These are phyloP conservation scores for Gautieria morchelliformis DNA, from an alignment of 768 basidiomycete genomes.

Conservation along the genomic window DNA sequence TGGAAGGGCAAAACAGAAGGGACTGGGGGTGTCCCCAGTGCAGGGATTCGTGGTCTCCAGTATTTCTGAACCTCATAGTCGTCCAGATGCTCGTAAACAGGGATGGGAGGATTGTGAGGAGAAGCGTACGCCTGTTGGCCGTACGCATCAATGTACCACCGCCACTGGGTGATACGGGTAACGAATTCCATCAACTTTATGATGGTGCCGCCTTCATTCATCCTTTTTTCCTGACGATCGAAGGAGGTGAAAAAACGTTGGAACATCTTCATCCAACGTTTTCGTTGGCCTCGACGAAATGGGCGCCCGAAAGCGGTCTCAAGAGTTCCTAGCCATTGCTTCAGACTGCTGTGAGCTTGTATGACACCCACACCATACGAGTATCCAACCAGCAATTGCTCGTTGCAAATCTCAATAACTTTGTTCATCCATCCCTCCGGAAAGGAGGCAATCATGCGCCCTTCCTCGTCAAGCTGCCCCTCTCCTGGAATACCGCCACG, in stretches of 20 bases:
- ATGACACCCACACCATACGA: conserved; percentile 24
- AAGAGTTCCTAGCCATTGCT: conserved; percentile 30
- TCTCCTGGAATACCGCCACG: conserved; percentile 23
- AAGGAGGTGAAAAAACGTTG: conserved; percentile 19
- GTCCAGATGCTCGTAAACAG: not conserved
- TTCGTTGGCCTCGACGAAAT: conserved; percentile 18
- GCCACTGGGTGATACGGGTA: conserved; percentile 31
- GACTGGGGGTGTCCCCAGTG: conserved; percentile 22
- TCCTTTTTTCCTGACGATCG: conserved; percentile 12
- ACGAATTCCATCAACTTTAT: conserved; percentile 37
- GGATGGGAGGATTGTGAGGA: not conserved
- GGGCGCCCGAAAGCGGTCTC: conserved; percentile 18
- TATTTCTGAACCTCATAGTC: conserved; percentile 7
- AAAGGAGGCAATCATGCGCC: conserved; percentile 10
- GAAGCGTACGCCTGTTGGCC: conserved; percentile 16
- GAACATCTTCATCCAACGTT: conserved; percentile 25
- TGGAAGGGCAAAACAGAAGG: conserved; percentile 41
- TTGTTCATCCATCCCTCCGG: conserved; percentile 27
- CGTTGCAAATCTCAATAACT: conserved; percentile 27
- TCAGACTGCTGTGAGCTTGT: conserved; percentile 15
- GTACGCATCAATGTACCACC: conserved; percentile 31
- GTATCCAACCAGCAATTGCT: conserved; percentile 26
- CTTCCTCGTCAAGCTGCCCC: conserved; percentile 17
- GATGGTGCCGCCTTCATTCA: conserved; percentile 35
- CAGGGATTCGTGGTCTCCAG: conserved; percentile 14